Base-by-base conservation (phyloP, 2,329 filamentous ascomycete species). In the Verruconis gallopava region DNA sequence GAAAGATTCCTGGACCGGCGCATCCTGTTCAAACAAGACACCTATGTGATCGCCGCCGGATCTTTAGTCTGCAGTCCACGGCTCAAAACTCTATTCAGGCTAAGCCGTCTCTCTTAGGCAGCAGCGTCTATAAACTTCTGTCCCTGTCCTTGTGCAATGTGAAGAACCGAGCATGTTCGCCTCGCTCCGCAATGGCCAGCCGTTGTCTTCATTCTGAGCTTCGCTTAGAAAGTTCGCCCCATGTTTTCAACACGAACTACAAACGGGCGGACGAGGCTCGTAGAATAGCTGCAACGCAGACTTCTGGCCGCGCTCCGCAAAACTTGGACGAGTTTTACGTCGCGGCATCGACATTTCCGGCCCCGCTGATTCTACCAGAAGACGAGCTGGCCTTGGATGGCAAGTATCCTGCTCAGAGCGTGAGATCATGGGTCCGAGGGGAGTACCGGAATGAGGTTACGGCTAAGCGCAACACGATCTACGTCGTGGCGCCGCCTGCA, bases 321-420 rank as follows among this genome's bases (percentile, higher is more conserved):
- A 9, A 43, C n/a, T 37, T 6, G 5, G 41, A 43, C 42, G 19
- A 6, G 5, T 5, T 18, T 15, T 5, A 15, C 9, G 21, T 11
- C 17, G 21, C 37, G 36, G 32, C 49, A 30, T 28, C 46, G 1
- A 50, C 49, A 2, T 81, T 78, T 46, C 77, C 76, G 0, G 72
- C 62, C 0, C 75, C 77, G 0, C 52, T 81, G 4, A 60, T 79
- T 0, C 57, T 81, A 0, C 77, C 77, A 0, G 64, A 61, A 2
- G 77, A 81, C 50, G 72, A 73, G 15, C 61, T 82, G 1, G 66
- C 69, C 1, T 55, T 64, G 22, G 69, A 79, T 30, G 68, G 71
- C 1, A 59, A 67, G 4, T 64, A 63, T 30, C 60, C 65, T 1
- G 57, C 68, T 0, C 76, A 81, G 47, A 70, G 63, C 30, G 59